Conservation (phyloP, 2,329 filamentous ascomycete species). For the Trichoderma polysporum region DNA sequence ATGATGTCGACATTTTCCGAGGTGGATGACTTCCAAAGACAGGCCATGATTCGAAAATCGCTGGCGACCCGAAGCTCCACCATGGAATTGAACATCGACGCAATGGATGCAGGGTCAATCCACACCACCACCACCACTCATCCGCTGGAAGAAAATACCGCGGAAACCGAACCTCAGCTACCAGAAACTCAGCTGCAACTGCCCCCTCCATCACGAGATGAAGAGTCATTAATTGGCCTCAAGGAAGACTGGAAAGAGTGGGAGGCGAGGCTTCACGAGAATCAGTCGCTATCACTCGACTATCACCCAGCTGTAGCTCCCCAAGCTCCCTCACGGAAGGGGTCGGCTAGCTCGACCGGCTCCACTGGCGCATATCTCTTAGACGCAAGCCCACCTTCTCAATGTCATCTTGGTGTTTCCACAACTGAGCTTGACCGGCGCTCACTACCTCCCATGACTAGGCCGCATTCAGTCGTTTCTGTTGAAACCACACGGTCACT, state of each 20-base stretch:
- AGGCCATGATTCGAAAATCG: slow-evolving; percentile 20
- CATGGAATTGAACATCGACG: neutral
- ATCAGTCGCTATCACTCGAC: slow-evolving; percentile 31
- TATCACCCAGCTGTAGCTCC: slow-evolving; percentile 28
- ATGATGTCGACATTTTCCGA: slow-evolving; percentile 11
- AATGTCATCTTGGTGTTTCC: neutral
- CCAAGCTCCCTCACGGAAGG: neutral
- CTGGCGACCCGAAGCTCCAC: slow-evolving; percentile 10
- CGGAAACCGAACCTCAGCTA: neutral
- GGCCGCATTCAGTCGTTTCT: slow-evolving; percentile 3
- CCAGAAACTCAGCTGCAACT: neutral
- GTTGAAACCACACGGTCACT: neutral
- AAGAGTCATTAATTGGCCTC: slow-evolving; percentile 23
- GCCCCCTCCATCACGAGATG: slow-evolving; percentile 6
- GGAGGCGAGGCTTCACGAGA: slow-evolving; percentile 37
- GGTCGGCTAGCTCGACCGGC: neutral
- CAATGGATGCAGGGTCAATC: neutral
- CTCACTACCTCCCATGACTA: neutral
- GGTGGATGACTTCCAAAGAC: slow-evolving; percentile 15
- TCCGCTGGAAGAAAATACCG: neutral
- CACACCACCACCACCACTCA: neutral
- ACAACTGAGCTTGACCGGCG: neutral
- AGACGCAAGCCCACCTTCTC: neutral
- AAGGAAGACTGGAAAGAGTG: slow-evolving; percentile 41
- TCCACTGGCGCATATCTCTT: slow-evolving; percentile 4